Evolutionary conservation across 352 stramenopile genomes (phyloP).

Genomic region (Globisporangium okanoganense): DNA sequence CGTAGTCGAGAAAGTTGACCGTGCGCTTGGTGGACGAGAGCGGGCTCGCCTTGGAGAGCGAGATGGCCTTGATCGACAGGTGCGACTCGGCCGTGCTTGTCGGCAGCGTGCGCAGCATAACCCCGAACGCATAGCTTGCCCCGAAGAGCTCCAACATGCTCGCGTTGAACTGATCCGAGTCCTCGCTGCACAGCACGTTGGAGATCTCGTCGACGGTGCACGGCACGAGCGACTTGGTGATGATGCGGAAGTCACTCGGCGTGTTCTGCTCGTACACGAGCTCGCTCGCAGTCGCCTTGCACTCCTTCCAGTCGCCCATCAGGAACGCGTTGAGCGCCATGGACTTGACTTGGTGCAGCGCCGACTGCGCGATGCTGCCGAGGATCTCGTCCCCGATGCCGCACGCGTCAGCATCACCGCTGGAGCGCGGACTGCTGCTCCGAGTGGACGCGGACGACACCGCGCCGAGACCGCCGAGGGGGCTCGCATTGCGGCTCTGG

Average conservation of each 20-base stretch:
- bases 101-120: constrained; percentile 21
- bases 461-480: not conserved
- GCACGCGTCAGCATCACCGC: not conserved
- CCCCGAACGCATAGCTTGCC: constrained; percentile 16
- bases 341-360: constrained; percentile 12
- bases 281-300: constrained; percentile 3
- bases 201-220: constrained; percentile 22
- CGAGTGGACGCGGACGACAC: constrained; percentile 8
- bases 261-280: constrained; percentile 11
- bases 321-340: constrained; percentile 5
- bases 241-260: constrained; percentile 14
- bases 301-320: constrained; percentile 8
- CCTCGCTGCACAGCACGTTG: constrained; percentile 14
- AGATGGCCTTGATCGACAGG: constrained; percentile 20
- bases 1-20: constrained; percentile 21
- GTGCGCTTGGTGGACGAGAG: constrained; percentile 18
- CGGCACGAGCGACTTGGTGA: constrained; percentile 18
- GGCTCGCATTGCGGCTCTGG: constrained; percentile 7
- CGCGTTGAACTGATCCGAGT: constrained; percentile 27
- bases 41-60: constrained; percentile 16
- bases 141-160: constrained; percentile 27
- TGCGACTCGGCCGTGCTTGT: constrained; percentile 5
- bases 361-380: constrained; percentile 10
- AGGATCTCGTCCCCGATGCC: constrained; percentile 15
- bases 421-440: constrained; percentile 11